Base-by-base conservation (phyloP, 192 early-diverging fungal species). In the Mortierella claussenii region DNA sequence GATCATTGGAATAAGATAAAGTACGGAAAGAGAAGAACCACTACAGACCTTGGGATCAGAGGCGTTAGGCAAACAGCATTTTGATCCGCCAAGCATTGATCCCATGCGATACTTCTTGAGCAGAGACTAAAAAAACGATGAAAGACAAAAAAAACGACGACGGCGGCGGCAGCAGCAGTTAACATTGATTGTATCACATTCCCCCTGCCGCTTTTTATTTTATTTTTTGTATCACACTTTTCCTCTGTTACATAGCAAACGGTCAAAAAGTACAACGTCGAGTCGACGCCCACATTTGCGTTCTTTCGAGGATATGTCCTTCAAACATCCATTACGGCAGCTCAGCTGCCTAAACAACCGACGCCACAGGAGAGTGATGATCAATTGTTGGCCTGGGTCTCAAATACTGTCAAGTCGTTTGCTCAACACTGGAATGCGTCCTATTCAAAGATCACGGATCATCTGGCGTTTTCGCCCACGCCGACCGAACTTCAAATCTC, bases 391-490 rank as follows among this genome's bases (percentile, higher is more conserved):
- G 28, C 21, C 4, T 74, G 70, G 70, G 49, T 74, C 24, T 49
- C 62, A 4, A 54, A 46, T 23, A 74, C 55, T 0, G 56, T 65
- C 31, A 46, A 30, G n/a, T 58, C 60, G 0, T 59, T 74, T 33
- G 55, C 62, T 17, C 21, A 59, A 31, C 61, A 74, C 31, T 74
- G 70, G 70, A 74, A 74, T 24, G 57, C 70, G 1, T 74, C 70
- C 1, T 74, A 74, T 33, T 74, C 70, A 20, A 74, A 74, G 55
- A 74, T 74, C 56, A 74, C 70, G 6, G 62, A 74, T 46, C 70
- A 74, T 17, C 54, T 74, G 15, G 70, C 70, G 21, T 74, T 74
- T 43, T 65, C 70, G 4, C 70, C 70, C 12, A 74, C 70, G 4
- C 70, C 62, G 4, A 54, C 61, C n/a, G 70, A 74, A 46, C 36